Conservation (phyloP, 768 basidiomycete species). For the Boletus patriciae region DNA sequence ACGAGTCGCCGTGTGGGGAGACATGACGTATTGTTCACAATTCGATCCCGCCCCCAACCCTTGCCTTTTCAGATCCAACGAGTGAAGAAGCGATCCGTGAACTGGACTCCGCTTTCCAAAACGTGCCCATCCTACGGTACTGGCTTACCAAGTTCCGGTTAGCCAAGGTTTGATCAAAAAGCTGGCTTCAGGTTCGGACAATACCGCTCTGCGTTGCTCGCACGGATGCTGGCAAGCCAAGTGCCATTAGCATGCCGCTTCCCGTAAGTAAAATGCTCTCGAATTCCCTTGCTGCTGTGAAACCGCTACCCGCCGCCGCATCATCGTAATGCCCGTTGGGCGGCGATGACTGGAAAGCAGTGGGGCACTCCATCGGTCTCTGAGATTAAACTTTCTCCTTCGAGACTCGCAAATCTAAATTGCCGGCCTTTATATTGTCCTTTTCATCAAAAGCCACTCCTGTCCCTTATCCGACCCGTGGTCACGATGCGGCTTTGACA, state of each 20-base stretch:
- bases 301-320: conserved; percentile 16
- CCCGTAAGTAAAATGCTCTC: conserved; percentile 18
- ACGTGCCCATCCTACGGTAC: conserved; percentile 5
- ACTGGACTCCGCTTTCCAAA: conserved; percentile 8
- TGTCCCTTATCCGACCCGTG: conserved; percentile 4
- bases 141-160: conserved; percentile 10
- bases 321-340: conserved; percentile 14
- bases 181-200: conserved; percentile 11
- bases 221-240: conserved; percentile 16
- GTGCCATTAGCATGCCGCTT: conserved; percentile 16
- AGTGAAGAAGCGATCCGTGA: conserved; percentile 12
- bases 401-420: conserved; percentile 21
- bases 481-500: conserved; percentile 14
- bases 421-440: conserved; percentile 9
- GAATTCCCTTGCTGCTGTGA: conserved; percentile 16
- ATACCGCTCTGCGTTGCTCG: conserved; percentile 16
- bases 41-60: conserved; percentile 12
- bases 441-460: conserved; percentile 15
- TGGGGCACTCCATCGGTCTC: conserved; percentile 1
- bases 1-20: conserved; percentile 23
- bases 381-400: conserved; percentile 20
- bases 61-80: conserved; percentile 6
- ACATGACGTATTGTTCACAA: conserved; percentile 22
- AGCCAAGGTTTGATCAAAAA: conserved; percentile 13
- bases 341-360: not conserved